Percentiles rank a stretch among this genome's conserved stretches.
These are phyloP conservation scores for Ophiognomonia clavigignenti-juglandacearum DNA, from an alignment of 2,329 filamentous ascomycete species.

Conservation along the genomic window DNA sequence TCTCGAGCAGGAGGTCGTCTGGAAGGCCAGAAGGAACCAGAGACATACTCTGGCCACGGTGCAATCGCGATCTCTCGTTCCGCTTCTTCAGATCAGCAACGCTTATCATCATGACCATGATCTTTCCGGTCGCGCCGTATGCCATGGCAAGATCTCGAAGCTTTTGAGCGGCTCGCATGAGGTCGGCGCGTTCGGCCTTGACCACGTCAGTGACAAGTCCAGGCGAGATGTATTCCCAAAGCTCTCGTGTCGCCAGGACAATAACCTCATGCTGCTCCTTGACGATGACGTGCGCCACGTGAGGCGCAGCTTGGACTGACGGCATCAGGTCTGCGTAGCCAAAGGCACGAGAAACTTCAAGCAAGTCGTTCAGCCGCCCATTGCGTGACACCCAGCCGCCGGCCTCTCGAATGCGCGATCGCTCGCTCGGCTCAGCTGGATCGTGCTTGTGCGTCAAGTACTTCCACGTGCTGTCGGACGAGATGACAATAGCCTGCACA, in stretches of 20 bases:
- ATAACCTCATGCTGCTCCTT: constrained; percentile 92
- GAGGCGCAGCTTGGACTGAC: constrained; percentile 83
- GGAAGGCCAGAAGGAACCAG: constrained; percentile 72
- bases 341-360: constrained; percentile 91
- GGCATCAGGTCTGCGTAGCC: constrained; percentile 92
- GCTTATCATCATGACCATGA: constrained; percentile 99
- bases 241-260: constrained; percentile 80
- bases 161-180: constrained; percentile 94
- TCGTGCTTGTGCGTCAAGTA: constrained; percentile 90
- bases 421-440: constrained; percentile 78
- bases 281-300: constrained; percentile 73
- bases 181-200: constrained; percentile 76
- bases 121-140: constrained; percentile 88
- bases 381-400: constrained; percentile 95
- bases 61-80: constrained; percentile 64
- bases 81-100: constrained; percentile 86
- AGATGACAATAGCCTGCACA: constrained; percentile 90
- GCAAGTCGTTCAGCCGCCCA: constrained; percentile 84
- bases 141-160: constrained; percentile 91
- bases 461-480: constrained; percentile 77
- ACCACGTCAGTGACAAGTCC: constrained; percentile 91
- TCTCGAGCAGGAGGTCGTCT: constrained; percentile 62
- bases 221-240: constrained; percentile 92
- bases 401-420: constrained; percentile 85
- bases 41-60: constrained; percentile 79